Evolutionary conservation across 2,329 filamentous ascomycete genomes (phyloP), one percentile per base, ranked within the genome.

Genomic region (Talaromyces sp.): DNA sequence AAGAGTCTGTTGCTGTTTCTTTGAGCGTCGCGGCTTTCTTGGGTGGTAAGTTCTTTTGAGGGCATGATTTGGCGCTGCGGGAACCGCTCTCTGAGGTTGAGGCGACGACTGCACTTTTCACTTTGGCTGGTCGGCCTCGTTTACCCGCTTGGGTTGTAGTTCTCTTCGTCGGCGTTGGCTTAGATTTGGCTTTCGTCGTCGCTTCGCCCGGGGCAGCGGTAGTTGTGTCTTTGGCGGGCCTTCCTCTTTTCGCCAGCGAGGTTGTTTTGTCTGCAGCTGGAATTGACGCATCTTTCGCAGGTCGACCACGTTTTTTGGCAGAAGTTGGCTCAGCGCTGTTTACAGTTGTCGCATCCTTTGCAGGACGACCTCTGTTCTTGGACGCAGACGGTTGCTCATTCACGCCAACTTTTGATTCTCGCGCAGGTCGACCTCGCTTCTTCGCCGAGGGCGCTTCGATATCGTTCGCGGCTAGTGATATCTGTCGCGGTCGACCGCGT

Each of bases 21-120:
- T 28, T 3, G 28, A 6, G 3, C 6, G 28, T 28, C 28, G 28
- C 28, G 6, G 28, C 28, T 28, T 54, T 56, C 31, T 33, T 52
- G 48, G 48, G 31, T 11, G 52, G 39, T 21, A n/a, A 37, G 3
- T 21, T 56, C 54, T 56, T 56, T 37, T 40, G 35, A 40, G 54
- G 33, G 0, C 18, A 28, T 23, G 54, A 23, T 28, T 56, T 56
- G 21, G 54, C 54, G 31, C 54, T 23, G 12, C 54, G 33, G 18
- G n/a, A 23, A 35, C 54, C 54, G 35, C 54, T 56, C 31, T 56
- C 25, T 40, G 54, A 33, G 4, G 54, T 56, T 56, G 33, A 56
- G 5, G 54, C 54, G 18, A 40, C 54, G 33, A 56, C 54, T 5
- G 40, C 54, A 16, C 18, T 8, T 18, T 56, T 56, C 12, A 18